Evolutionary conservation across 306 rosid genomes (phyloP).

Genomic region (Crataegus laevigata): DNA sequence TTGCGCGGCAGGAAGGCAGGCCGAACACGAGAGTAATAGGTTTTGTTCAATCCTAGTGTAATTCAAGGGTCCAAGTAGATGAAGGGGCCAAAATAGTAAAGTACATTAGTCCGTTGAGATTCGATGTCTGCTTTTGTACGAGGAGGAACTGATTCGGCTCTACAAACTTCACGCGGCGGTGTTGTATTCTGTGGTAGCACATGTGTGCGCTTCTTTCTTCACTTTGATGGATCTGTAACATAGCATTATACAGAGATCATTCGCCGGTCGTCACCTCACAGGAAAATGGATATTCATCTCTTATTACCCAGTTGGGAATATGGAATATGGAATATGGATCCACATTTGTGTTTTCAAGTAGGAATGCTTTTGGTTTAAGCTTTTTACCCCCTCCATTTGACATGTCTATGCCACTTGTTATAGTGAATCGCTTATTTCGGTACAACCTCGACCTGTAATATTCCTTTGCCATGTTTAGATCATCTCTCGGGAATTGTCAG

Average conservation of each 20-base stretch:
- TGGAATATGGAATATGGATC: neutral
- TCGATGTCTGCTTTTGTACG: neutral
- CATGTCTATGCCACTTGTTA: no score
- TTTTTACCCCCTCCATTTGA: no score
- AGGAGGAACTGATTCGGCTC: conserved; percentile 9
- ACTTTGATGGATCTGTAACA: conserved; percentile 24
- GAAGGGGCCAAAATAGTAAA: conserved; percentile 19
- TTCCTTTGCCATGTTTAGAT: no score
- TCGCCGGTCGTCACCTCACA: neutral
- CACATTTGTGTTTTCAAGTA: conserved; percentile 16
- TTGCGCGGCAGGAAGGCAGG: conserved; percentile 85
- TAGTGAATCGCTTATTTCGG: no score
- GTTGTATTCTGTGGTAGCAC: neutral
- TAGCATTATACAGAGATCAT: conserved; percentile 14
- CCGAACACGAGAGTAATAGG: conserved; percentile 29
- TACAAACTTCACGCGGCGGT: neutral
- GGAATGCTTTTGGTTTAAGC: neutral
- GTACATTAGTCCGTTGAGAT: conserved; percentile 16
- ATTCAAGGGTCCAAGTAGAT: conserved; percentile 15
- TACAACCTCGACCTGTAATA: no score
- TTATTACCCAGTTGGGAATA: conserved; percentile 25
- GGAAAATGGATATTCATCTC: conserved; percentile 16
- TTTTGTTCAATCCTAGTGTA: conserved; percentile 16
- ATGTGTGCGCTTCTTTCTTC: neutral
- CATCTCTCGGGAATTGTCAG: no score